Percentiles rank a stretch among this genome's conserved stretches.
These are phyloP conservation scores for Dichotomocladium elegans DNA, from an alignment of 371 early-diverging fungal genomes.

Conservation along the genomic window DNA sequence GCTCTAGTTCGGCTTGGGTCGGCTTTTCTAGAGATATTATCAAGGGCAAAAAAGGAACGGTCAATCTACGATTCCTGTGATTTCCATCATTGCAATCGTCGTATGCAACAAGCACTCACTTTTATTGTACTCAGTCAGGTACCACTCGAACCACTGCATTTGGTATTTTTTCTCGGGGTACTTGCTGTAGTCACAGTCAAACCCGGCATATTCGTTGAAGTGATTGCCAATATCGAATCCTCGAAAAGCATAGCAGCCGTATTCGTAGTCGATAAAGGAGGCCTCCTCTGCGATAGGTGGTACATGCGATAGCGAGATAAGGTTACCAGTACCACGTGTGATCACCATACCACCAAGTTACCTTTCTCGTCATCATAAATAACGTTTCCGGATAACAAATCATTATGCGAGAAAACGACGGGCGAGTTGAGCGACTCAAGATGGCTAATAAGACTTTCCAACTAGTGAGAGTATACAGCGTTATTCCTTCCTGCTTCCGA, in stretches of 20 bases:
- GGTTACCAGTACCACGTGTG: conserved; percentile 10
- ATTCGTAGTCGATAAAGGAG: conserved; percentile 93
- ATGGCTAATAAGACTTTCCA: conserved; percentile 47
- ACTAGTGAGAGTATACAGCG: conserved; percentile 17
- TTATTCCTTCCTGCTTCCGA: neutral
- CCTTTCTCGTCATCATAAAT: conserved; percentile 68
- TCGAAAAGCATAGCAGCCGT: conserved; percentile 79
- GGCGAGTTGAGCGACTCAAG: conserved; percentile 68
- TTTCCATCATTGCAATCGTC: neutral
- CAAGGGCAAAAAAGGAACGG: neutral
- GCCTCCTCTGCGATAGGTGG: conserved; percentile 27
- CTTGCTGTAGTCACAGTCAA: conserved; percentile 87
- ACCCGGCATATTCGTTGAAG: conserved; percentile 91
- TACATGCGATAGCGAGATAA: conserved; percentile 1
- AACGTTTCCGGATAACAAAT: conserved; percentile 85
- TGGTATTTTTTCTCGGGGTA: conserved; percentile 77
- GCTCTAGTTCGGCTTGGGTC: conserved; percentile 51
- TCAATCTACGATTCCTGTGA: neutral
- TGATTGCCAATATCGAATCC: conserved; percentile 96
- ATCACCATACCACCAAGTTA: conserved; percentile 16
- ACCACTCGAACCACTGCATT: conserved; percentile 68
- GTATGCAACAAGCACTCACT: conserved; percentile 18
- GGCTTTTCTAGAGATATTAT: conserved; percentile 23
- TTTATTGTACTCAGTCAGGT: conserved; percentile 40
- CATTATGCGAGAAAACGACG: conserved; percentile 91